A percentile compares a stretch with the other conserved stretches of the same genome.
These are phyloP conservation scores for Brettanomyces naardenensis DNA, from an alignment of 805 yeast genomes.

Conservation along the genomic window DNA sequence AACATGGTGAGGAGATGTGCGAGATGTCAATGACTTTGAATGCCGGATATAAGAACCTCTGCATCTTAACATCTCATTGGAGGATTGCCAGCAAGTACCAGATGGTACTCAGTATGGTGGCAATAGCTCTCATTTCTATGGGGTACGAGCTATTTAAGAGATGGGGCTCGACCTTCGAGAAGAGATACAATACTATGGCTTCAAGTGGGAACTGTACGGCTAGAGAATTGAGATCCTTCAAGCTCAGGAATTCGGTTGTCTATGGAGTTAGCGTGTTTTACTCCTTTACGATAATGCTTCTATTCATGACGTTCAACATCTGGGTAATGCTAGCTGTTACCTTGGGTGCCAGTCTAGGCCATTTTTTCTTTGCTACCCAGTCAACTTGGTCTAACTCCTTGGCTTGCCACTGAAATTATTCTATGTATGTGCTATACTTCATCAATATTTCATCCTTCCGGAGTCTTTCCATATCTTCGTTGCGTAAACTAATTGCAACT, in stretches of 20 bases:
- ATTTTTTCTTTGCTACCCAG: slow-evolving; percentile 21
- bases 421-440: not conserved
- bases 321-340: slow-evolving; percentile 39
- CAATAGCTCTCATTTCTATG: slow-evolving; percentile 23
- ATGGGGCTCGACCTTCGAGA: slow-evolving; percentile 18
- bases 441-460: not conserved
- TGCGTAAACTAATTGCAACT: not conserved
- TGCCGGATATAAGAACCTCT: slow-evolving; percentile 34
- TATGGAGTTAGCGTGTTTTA: slow-evolving; percentile 36
- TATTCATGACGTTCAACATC: slow-evolving; percentile 39
- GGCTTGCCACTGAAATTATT: slow-evolving; percentile 20
- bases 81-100: slow-evolving; percentile 28
- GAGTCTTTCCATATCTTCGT: not conserved
- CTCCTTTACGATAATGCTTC: slow-evolving; percentile 38
- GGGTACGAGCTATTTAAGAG: slow-evolving; percentile 31
- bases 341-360: slow-evolving; percentile 33
- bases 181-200: slow-evolving; percentile 8
- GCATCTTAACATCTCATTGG: slow-evolving; percentile 34
- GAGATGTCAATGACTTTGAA: slow-evolving; percentile 34
- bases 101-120: slow-evolving; percentile 26
- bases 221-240: slow-evolving; percentile 14
- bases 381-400: slow-evolving; percentile 12
- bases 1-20: slow-evolving; percentile 18
- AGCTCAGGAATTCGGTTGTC: slow-evolving; percentile 22
- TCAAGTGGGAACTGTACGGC: slow-evolving; percentile 8